phyloP scores from a whole-genome alignment of 1,139 yeast species.

The Kurtzmaniella natalensis region DNA sequence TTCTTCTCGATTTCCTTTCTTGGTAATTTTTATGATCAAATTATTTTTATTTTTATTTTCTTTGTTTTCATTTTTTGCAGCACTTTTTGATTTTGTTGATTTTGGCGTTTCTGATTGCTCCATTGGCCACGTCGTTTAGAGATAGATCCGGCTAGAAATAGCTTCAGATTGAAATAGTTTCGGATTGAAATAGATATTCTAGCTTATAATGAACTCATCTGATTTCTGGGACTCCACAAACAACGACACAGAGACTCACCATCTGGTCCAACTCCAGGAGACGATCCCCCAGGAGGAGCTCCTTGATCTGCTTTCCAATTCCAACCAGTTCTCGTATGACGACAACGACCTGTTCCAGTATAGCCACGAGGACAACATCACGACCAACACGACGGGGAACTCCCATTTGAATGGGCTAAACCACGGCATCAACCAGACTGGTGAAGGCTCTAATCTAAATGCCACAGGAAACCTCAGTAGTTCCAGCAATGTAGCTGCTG shows the following conservation, averaged over 20 bases:
- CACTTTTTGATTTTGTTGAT: no score
- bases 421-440: background rate
- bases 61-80: no score
- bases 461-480: conserved; percentile 1
- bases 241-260: conserved; percentile 14
- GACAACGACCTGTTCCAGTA: conserved; percentile 1
- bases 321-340: background rate
- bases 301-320: conserved; percentile 25
- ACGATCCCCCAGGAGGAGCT: conserved; percentile 33
- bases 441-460: no score
- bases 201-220: conserved; percentile 20
- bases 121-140: no score
- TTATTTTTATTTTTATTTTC: no score
- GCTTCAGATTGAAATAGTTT: no score
- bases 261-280: conserved; percentile 31
- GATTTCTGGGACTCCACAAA: conserved; percentile 22
- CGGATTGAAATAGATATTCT: no score
- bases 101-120: no score
- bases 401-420: background rate
- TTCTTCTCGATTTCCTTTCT: no score
- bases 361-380: background rate
- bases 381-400: conserved; percentile 1
- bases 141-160: no score
- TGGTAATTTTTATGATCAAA: no score
- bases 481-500: no score